Percentiles rank a stretch among this genome's conserved stretches.
Evolutionary conservation across 2,329 filamentous ascomycete species (phyloP).

Genomic region (Hypoxylon sp.): DNA sequence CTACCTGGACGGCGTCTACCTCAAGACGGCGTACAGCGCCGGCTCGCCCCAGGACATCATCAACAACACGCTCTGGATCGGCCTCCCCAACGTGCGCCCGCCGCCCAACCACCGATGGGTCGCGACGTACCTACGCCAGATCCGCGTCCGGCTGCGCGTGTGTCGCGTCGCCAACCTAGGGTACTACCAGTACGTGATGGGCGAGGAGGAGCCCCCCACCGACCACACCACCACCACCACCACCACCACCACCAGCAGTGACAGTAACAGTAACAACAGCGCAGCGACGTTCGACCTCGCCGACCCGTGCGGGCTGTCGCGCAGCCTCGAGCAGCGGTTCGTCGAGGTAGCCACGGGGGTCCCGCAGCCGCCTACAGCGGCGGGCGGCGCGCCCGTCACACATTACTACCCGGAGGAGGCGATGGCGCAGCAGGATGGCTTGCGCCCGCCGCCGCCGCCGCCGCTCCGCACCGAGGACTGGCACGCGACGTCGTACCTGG

Average conservation of each 20-base stretch:
- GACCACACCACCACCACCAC: slow-evolving; percentile 32
- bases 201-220: slow-evolving; percentile 47
- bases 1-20: slow-evolving; percentile 59
- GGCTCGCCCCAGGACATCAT: slow-evolving; percentile 51
- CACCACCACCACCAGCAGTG: no score
- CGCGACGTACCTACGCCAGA: slow-evolving; percentile 56
- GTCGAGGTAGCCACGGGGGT: slow-evolving; percentile 59
- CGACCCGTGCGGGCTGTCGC: slow-evolving; percentile 57
- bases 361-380: slow-evolving; percentile 53
- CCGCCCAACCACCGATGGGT: slow-evolving; percentile 55
- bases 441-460: slow-evolving; percentile 28
- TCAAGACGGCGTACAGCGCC: slow-evolving; percentile 56
- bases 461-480: slow-evolving; percentile 51
- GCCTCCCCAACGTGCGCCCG: slow-evolving; percentile 57
- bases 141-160: slow-evolving; percentile 52
- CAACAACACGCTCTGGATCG: slow-evolving; percentile 58
- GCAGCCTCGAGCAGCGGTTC: slow-evolving; percentile 59
- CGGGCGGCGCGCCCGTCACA: slow-evolving; percentile 51
- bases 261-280: neutral
- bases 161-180: slow-evolving; percentile 60
- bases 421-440: slow-evolving; percentile 41
- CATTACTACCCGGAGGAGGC: slow-evolving; percentile 51
- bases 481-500: slow-evolving; percentile 45
- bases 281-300: slow-evolving; percentile 54
- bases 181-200: slow-evolving; percentile 57